These are phyloP conservation scores for Cytospora leucostoma DNA, from an alignment of 2,329 filamentous ascomycete genomes.

Conservation along the genomic window DNA sequence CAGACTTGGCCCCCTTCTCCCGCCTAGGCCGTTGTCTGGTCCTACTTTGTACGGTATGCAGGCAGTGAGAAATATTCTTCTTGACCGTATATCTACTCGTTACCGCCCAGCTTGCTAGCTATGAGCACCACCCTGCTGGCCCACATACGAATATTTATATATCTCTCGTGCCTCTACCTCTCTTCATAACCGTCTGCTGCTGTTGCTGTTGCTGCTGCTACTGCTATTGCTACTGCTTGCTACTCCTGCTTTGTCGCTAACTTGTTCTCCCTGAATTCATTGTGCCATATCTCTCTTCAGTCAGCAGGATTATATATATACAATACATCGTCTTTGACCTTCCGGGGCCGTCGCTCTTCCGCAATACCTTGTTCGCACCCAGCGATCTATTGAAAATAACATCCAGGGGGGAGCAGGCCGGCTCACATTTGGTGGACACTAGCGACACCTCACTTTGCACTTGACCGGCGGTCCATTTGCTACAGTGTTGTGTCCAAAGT, in stretches of 20 bases:
- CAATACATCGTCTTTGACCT: neutral
- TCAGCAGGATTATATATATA: neutral
- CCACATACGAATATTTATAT: neutral
- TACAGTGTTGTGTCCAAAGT: slow-evolving; percentile 44
- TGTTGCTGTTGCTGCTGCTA: neutral
- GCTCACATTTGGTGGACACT: neutral
- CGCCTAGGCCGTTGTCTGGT: slow-evolving; percentile 2
- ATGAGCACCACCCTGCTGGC: neutral
- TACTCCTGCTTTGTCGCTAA: neutral
- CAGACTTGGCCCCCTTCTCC: neutral
- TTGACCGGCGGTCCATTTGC: slow-evolving; percentile 28
- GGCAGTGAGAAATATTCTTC: slow-evolving; percentile 1
- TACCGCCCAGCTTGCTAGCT: slow-evolving; percentile 2
- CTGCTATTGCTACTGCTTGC: neutral
- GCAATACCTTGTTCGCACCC: neutral
- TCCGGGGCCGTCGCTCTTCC: neutral
- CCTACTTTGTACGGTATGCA: slow-evolving; percentile 4
- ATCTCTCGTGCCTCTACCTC: neutral
- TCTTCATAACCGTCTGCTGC: neutral
- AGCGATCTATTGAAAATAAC: slow-evolving; percentile 8
- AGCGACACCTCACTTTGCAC: slow-evolving; percentile 26
- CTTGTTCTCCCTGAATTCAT: neutral
- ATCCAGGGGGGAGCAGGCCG: neutral
- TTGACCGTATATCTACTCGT: slow-evolving; percentile 17
- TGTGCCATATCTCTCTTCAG: neutral